Conservation (phyloP, 495 filamentous ascomycete species). For the Aspergillus incahuasiensis region DNA sequence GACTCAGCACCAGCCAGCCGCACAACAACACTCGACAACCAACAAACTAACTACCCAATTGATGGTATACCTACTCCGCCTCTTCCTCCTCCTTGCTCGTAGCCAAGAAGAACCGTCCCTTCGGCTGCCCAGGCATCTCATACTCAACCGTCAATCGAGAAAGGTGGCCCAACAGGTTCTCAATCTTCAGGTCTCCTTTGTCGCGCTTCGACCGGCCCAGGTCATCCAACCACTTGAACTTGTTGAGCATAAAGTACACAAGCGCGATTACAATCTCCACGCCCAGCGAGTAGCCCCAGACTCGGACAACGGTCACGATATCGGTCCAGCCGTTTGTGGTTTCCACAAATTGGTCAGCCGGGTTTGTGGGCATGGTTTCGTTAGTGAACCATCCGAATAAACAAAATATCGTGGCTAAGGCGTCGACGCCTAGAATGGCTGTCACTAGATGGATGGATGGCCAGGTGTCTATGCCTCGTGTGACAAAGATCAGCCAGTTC, state of each 20-base stretch:
- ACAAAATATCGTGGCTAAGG: slow-evolving; percentile 64
- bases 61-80: slow-evolving; percentile 21
- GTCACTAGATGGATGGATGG: slow-evolving; percentile 63
- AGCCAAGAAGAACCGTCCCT: slow-evolving; percentile 34
- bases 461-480: slow-evolving; percentile 60
- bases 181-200: slow-evolving; percentile 65
- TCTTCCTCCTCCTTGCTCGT: slow-evolving; percentile 44
- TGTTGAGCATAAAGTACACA: slow-evolving; percentile 67
- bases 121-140: slow-evolving; percentile 47
- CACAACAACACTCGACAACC: neutral
- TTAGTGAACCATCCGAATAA: slow-evolving; percentile 68
- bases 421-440: slow-evolving; percentile 64
- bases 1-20: neutral
- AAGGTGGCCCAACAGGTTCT: slow-evolving; percentile 68
- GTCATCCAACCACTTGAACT: slow-evolving; percentile 61
- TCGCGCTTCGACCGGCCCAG: slow-evolving; percentile 66
- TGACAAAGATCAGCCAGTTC: slow-evolving; percentile 76
- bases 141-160: slow-evolving; percentile 66
- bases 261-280: slow-evolving; percentile 73
- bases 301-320: slow-evolving; percentile 72
- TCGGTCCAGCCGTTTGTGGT: slow-evolving; percentile 61
- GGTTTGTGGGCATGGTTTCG: slow-evolving; percentile 40
- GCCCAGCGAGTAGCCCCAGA: slow-evolving; percentile 71
- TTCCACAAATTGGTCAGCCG: slow-evolving; percentile 36
- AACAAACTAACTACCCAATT: neutral